Conservation (phyloP, 192 early-diverging fungal species). For the Podila clonocystis region DNA sequence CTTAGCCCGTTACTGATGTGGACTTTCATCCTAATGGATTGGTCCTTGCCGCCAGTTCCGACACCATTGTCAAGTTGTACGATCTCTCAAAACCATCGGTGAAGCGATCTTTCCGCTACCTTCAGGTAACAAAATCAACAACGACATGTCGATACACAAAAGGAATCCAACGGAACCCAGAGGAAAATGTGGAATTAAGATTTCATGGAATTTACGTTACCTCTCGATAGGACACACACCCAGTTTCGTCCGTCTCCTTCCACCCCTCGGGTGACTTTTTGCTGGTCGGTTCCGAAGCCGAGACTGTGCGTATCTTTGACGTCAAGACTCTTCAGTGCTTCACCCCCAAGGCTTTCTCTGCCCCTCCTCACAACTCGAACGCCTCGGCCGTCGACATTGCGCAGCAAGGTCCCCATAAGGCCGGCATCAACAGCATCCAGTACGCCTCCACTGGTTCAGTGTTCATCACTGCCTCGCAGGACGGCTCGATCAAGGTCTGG, state of each 20-base stretch:
- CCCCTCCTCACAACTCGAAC: constrained; percentile 56
- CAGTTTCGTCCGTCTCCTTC: constrained; percentile 85
- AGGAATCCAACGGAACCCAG: too few relatives aligned
- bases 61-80: constrained; percentile 89
- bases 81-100: constrained; percentile 85
- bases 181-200: too few relatives aligned
- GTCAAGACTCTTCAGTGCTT: constrained; percentile 88
- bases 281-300: constrained; percentile 75
- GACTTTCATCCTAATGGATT: constrained; percentile 94
- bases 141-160: too few relatives aligned
- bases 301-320: constrained; percentile 85
- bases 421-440: constrained; percentile 68
- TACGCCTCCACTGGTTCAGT: constrained; percentile 76
- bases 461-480: constrained; percentile 81
- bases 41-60: constrained; percentile 89
- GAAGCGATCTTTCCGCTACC: constrained; percentile 85
- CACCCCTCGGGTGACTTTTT: constrained; percentile 95
- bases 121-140: constrained; percentile 63
- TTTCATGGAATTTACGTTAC: too few relatives aligned
- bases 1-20: constrained; percentile 78
- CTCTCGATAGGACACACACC: constrained; percentile 69
- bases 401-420: constrained; percentile 27
- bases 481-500: constrained; percentile 91
- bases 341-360: constrained; percentile 61
- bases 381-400: constrained; percentile 1